Evolutionary conservation across 2,329 filamentous ascomycete genomes (phyloP).

Genomic region (Colletotrichum scovillei): DNA sequence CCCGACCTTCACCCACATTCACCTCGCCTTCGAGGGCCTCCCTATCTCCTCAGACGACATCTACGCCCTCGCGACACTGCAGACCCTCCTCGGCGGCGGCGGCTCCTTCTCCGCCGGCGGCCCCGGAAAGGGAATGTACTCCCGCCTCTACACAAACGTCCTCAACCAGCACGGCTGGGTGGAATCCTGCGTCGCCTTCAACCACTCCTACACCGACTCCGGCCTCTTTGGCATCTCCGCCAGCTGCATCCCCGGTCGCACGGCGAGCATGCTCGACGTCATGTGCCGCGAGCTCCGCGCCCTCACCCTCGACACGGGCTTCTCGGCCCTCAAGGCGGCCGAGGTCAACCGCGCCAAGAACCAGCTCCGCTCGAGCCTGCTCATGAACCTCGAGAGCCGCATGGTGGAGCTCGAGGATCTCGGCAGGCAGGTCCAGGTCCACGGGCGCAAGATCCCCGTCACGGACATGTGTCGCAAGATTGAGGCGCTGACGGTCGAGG

Average conservation of each 20-base stretch:
- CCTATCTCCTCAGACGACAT: conserved; percentile 93
- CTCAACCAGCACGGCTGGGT: conserved; percentile 98
- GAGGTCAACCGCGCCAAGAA: conserved; percentile 97
- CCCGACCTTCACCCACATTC: conserved; percentile 89
- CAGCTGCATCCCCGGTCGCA: conserved; percentile 82
- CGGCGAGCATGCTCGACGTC: conserved; percentile 88
- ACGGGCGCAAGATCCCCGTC: conserved; percentile 91
- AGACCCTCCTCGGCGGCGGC: conserved; percentile 94
- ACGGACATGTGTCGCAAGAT: conserved; percentile 93
- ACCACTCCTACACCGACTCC: conserved; percentile 96
- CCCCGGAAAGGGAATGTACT: conserved; percentile 99
- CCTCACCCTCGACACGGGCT: conserved; percentile 81
- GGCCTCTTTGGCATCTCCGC: conserved; percentile 95
- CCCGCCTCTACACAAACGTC: conserved; percentile 95
- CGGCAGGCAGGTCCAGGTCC: conserved; percentile 95
- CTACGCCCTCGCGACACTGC: conserved; percentile 93
- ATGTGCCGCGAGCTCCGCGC: conserved; percentile 91
- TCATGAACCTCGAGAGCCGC: conserved; percentile 97
- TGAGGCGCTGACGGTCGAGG: conserved; percentile 80
- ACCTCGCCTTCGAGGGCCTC: conserved; percentile 94
- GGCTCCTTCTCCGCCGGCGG: conserved; percentile 97
- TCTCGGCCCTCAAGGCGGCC: conserved; percentile 74
- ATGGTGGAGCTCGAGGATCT: conserved; percentile 99
- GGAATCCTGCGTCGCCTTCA: conserved; percentile 94
- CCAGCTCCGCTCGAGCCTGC: conserved; percentile 86